Percentiles rank a stretch among this genome's conserved stretches.
These are phyloP conservation scores for Bruguiera sexangula DNA, from an alignment of 345 rosid genomes.

Conservation along the genomic window DNA sequence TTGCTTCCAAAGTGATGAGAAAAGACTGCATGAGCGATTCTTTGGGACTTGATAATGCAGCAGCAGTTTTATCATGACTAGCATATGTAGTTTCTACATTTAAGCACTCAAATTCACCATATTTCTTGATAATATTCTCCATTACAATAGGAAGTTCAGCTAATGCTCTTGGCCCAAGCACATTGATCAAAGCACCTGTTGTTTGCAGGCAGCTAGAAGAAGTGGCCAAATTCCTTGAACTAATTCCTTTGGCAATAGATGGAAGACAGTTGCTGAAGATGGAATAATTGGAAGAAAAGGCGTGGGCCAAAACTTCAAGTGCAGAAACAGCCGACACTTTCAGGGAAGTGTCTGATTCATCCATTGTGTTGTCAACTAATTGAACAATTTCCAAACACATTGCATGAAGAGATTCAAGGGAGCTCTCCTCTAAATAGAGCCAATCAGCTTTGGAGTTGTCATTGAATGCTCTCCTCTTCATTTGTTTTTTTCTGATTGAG, in stretches of 20 bases:
- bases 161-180: conserved; percentile 82
- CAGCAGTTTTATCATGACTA: conserved; percentile 15
- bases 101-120: conserved; percentile 28
- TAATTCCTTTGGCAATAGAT: conserved; percentile 54
- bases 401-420: conserved; percentile 48
- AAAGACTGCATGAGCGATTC: conserved; percentile 57
- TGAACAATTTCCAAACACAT: conserved; percentile 67
- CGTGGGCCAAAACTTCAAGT: conserved; percentile 63
- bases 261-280: conserved; percentile 68
- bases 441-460: conserved; percentile 33
- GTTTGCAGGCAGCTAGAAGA: conserved; percentile 80
- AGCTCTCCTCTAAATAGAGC: conserved; percentile 55
- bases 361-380: conserved; percentile 48
- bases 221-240: conserved; percentile 49
- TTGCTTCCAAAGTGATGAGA: conserved; percentile 76
- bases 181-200: conserved; percentile 68
- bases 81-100: conserved; percentile 5
- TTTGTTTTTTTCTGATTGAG: conserved; percentile 40
- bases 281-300: conserved; percentile 61
- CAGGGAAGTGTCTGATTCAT: conserved; percentile 48
- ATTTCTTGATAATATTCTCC: conserved; percentile 53
- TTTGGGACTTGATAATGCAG: conserved; percentile 13
- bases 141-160: conserved; percentile 68
- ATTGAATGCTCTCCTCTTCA: conserved; percentile 37
- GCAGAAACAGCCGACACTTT: conserved; percentile 73